Evolutionary conservation across 1,284 basidiomycete species (phyloP).

Genomic region (Boletus mariae): DNA sequence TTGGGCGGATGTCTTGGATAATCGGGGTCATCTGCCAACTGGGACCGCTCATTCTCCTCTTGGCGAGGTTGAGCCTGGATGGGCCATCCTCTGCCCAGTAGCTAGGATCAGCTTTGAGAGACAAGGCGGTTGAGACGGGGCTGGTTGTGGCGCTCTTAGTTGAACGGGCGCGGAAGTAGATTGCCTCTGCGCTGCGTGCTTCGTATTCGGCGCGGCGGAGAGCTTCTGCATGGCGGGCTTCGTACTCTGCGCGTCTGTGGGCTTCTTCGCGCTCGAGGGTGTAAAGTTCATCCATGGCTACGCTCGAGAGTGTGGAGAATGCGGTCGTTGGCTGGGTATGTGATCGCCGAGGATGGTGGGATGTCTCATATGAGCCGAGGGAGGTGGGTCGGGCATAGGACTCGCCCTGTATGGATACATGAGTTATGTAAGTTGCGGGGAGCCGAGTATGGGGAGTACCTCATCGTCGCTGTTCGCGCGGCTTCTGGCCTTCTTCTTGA

Average conservation of each 20-base stretch:
- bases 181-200: constrained; percentile 56
- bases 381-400: constrained; percentile 70
- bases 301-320: constrained; percentile 70
- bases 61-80: constrained; percentile 21
- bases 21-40: constrained; percentile 46
- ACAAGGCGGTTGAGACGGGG: constrained; percentile 48
- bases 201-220: constrained; percentile 78
- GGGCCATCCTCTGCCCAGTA: constrained; percentile 33
- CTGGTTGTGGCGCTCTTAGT: constrained; percentile 70
- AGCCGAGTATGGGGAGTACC: constrained; percentile 37
- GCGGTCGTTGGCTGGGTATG: constrained; percentile 47
- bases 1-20: too few relatives aligned
- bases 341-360: constrained; percentile 41
- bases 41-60: constrained; percentile 49
- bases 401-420: constrained; percentile 41
- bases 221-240: constrained; percentile 75
- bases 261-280: constrained; percentile 85
- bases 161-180: constrained; percentile 41
- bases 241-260: constrained; percentile 79
- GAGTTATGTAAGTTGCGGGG: constrained; percentile 25
- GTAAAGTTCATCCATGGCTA: constrained; percentile 84
- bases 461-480: constrained; percentile 77
- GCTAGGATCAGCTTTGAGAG: constrained; percentile 34
- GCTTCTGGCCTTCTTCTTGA: constrained; percentile 73
- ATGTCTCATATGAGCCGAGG: constrained; percentile 38